Evolutionary conservation across 2,329 filamentous ascomycete genomes (phyloP), one percentile per base, ranked within the genome.

Genomic region (Leptographium wingfieldii): DNA sequence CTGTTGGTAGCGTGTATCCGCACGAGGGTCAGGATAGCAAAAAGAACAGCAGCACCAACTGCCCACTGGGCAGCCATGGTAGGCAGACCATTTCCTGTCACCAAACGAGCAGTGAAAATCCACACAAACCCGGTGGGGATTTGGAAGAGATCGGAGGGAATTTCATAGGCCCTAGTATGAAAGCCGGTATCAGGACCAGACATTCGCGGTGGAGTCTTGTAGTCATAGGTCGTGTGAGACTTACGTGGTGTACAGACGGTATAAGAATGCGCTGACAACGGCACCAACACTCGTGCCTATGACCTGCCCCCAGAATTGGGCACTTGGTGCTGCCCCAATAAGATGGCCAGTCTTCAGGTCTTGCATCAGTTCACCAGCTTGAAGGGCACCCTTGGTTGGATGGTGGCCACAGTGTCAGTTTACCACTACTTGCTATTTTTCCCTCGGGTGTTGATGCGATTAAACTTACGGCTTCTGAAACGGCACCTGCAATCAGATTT

Each of bases 311-410:
- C 90, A 96, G 70, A 99, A 99, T 68, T 99, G 94, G 0, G 94
- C 94, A 66, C 88, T 94, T 0, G 94, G 94, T 3, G 90, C 88
- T 0, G 94, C 94, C 12, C 92, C 92, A 0, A 99, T 80, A 0
- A 99, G 76, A 71, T 99, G 92, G 0, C 94, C 94, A 0, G 94
- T 96, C 72, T 99, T 99, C 35, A 99, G 80, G 70, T 99, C 94
- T 70, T 99, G 94, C 81, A 99, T 89, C 59, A 99, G 83, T 71
- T 99, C 94, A 10, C 94, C 94, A 3, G 94, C 92, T 75, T 99
- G 94, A 5, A 97, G 77, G 3, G 94, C 94, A 5, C 94, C 78
- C 73, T 27, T 27, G 16, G 27, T 29, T 51, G 46, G 46, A 48
- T 12, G 19, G 43, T 7, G n/a, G 43, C 43, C 22, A n/a, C 46